Base-by-base conservation (phyloP, 352 stramenopile genomes). In the Phytophthora uliginosa region DNA sequence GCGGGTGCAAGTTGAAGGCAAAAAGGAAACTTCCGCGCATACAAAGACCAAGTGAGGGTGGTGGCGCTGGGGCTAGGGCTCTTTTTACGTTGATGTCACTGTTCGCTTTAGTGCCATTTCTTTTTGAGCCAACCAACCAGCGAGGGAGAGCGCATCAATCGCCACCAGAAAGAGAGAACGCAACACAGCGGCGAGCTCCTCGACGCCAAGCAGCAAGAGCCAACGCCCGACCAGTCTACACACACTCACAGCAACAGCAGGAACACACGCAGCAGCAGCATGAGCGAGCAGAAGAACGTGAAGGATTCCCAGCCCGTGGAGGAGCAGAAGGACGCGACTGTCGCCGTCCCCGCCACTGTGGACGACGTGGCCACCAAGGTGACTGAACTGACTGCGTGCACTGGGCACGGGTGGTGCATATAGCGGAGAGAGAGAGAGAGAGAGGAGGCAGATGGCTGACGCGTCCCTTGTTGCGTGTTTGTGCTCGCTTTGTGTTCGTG, bases 351-450 rank as follows among this genome's bases (percentile, higher is more conserved):
- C 17, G 63, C 66, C 31, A 66, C 69, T 38, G 71, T 88, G 54
- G 63, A 76, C 20, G 82, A 90, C 20, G 72, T 88, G 48, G 77
- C 83, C 63, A 89, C 83, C 36, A 95, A 95, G 80, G 85, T 92
- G 60, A 52, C 4, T 64, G 60, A 22, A 7, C 1, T 60, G 7
- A n/a, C 8, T 60, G 28, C 28, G 28, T 31, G 28, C 28, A 31
- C 28, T 7, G 28, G 4, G 15, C 38, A 20, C 38, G 5, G 38
- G 3, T 47, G 13, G 17, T 1, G 61, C 24, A 48, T 31, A 24
- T 12, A 48, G n/a, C 31, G 53, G 24, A 54, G 1, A 63, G 36
- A 4, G 8, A 53, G 38, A 45, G n/a, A n/a, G n/a, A n/a, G 38
- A 7, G 38, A 15, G 9, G 9, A 18, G 20, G 18, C n/a, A 20